Conservation (phyloP, 148 eudicot genomes). For the Pouteria glomerata region DNA sequence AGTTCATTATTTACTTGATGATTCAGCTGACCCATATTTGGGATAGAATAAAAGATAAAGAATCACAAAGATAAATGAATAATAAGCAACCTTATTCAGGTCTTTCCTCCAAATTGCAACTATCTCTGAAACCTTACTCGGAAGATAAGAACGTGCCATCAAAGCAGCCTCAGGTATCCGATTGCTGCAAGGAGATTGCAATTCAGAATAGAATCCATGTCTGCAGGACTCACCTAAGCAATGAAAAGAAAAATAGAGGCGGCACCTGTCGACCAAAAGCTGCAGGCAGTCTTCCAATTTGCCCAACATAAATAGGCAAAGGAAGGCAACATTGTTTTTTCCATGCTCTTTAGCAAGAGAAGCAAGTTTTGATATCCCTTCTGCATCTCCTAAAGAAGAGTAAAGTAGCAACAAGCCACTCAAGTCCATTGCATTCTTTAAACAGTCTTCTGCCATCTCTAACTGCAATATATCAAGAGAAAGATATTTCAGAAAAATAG, state of each 20-base stretch:
- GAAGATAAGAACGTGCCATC: constrained; percentile 95
- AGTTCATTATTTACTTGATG: not conserved
- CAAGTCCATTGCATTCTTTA: constrained; percentile 84
- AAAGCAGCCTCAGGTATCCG: constrained; percentile 97
- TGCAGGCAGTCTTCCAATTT: constrained; percentile 92
- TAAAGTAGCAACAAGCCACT: constrained; percentile 94
- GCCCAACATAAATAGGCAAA: constrained; percentile 83
- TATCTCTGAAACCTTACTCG: constrained; percentile 92
- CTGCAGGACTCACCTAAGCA: not conserved
- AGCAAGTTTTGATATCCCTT: constrained; percentile 77
- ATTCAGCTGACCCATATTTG: not conserved
- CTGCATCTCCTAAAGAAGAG: constrained; percentile 94
- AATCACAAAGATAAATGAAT: not conserved
- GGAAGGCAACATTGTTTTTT: constrained; percentile 90
- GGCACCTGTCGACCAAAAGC: constrained; percentile 84
- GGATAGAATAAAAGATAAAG: not conserved
- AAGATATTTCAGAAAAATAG: not conserved
- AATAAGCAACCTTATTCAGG: constrained; percentile 62
- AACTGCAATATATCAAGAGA: constrained; percentile 47
- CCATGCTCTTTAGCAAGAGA: constrained; percentile 76
- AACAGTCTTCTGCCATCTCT: constrained; percentile 91
- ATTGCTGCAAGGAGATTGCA: constrained; percentile 53
- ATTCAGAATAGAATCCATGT: constrained; percentile 12
- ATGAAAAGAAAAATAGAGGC: constrained; percentile 4
- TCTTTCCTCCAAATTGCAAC: constrained; percentile 93